Conservation (phyloP, 148 eudicot genomes). For the Vaccinium myrtillus region DNA sequence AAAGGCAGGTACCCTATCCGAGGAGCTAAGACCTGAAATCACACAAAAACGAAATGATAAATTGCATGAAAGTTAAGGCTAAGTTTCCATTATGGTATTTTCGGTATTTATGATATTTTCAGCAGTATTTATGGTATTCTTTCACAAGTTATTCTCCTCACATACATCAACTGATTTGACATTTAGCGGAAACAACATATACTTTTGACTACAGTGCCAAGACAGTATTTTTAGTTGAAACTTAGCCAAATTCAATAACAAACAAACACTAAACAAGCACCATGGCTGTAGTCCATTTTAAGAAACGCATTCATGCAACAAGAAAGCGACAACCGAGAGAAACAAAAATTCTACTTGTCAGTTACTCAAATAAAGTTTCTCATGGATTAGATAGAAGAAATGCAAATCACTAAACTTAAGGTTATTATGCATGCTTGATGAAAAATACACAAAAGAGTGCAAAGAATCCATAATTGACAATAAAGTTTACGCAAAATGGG, state of each 20-base stretch:
- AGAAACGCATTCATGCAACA: background rate
- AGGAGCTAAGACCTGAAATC: constrained; percentile 80
- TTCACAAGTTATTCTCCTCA: too few species aligned
- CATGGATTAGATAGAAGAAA: background rate
- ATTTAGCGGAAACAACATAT: too few species aligned
- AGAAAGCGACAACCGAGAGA: background rate
- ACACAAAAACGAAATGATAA: constrained; percentile 12
- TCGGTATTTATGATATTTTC: too few species aligned
- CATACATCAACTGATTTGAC: too few species aligned
- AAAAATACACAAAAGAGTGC: background rate
- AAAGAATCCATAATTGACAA: background rate
- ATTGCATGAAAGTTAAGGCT: background rate
- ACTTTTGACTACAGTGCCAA: too few species aligned
- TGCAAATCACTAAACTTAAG: background rate
- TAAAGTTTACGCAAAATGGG: background rate
- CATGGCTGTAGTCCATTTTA: background rate
- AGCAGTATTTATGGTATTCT: too few species aligned
- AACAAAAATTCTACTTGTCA: background rate
- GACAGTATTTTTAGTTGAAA: too few species aligned
- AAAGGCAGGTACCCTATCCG: constrained; percentile 88
- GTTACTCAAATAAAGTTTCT: background rate
- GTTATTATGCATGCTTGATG: background rate
- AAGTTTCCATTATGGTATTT: too few species aligned
- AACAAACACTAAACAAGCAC: background rate
- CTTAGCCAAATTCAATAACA: background rate